phyloP scores from a whole-genome alignment of 2,329 filamentous ascomycete species.

The Periconia macrospinosa region DNA sequence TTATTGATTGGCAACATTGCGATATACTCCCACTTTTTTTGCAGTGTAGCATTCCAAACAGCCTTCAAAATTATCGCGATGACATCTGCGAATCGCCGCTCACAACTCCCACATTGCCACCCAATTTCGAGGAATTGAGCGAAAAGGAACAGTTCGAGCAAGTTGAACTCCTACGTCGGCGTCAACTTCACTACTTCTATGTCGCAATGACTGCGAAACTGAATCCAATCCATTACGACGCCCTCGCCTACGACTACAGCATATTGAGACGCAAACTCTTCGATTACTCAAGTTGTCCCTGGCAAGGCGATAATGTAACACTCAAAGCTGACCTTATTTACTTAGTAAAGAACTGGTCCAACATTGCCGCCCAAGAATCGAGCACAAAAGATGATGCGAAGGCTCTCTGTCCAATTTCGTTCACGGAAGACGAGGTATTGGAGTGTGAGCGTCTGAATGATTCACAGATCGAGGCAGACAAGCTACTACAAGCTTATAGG shows the following conservation, averaged over 20 bases:
- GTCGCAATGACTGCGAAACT: constrained; percentile 23
- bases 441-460: constrained; percentile 22
- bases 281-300: constrained; percentile 26
- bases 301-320: constrained; percentile 33
- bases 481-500: constrained; percentile 24
- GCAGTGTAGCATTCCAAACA: constrained; percentile 42
- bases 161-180: constrained; percentile 27
- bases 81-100: constrained; percentile 22
- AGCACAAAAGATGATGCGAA: constrained; percentile 6
- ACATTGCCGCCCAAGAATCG: constrained; percentile 6
- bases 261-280: constrained; percentile 26
- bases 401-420: constrained; percentile 21
- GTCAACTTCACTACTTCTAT: constrained; percentile 36
- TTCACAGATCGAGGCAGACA: constrained; percentile 25
- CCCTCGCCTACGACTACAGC: constrained; percentile 23
- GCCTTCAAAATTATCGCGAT: constrained; percentile 47
- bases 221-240: constrained; percentile 29
- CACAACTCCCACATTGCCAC: constrained; percentile 22
- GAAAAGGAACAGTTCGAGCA: constrained; percentile 25
- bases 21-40: constrained; percentile 42
- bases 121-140: constrained; percentile 22
- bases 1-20: constrained; percentile 48
- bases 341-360: constrained; percentile 22
- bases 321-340: constrained; percentile 30
- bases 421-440: constrained; percentile 20